Percentiles rank a stretch among this genome's conserved stretches.
Evolutionary conservation across 208 protist species (phyloP).

Genomic region (Crithidia thermophila): DNA sequence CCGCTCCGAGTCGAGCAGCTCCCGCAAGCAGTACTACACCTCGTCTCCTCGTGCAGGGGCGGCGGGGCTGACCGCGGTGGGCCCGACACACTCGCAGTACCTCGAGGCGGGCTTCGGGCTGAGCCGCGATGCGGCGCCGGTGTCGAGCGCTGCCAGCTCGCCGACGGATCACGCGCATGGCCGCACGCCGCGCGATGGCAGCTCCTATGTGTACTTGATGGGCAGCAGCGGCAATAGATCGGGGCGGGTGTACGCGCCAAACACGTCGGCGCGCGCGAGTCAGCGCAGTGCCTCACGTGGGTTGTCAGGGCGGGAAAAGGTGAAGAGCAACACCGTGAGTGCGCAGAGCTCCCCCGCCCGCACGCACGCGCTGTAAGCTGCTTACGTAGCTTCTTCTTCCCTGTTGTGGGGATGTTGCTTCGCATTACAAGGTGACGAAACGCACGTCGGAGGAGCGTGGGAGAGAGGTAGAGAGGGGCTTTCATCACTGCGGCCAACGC

Average conservation of each 20-base stretch:
- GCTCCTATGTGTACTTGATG: constrained; percentile 9
- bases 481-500: too few relatives aligned
- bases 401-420: too few relatives aligned
- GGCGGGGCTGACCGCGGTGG: not conserved
- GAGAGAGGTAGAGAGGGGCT: too few relatives aligned
- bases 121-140: not conserved
- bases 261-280: not conserved
- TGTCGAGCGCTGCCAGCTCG: not conserved
- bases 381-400: not conserved
- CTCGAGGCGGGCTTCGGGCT: constrained; percentile 6
- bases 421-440: too few relatives aligned
- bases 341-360: constrained; percentile 9
- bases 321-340: constrained; percentile 5
- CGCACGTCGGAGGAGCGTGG: too few relatives aligned
- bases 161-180: not conserved
- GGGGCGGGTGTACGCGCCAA: constrained; percentile 6
- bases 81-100: constrained; percentile 16
- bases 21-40: constrained; percentile 8
- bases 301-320: not conserved
- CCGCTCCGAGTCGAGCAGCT: not conserved
- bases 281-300: constrained; percentile 1
- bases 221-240: not conserved
- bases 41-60: not conserved
- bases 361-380: not conserved
- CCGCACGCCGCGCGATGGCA: constrained; percentile 14